phyloP scores from a whole-genome alignment of 177 flowering plant genomes.

The Vitis hybrid region DNA sequence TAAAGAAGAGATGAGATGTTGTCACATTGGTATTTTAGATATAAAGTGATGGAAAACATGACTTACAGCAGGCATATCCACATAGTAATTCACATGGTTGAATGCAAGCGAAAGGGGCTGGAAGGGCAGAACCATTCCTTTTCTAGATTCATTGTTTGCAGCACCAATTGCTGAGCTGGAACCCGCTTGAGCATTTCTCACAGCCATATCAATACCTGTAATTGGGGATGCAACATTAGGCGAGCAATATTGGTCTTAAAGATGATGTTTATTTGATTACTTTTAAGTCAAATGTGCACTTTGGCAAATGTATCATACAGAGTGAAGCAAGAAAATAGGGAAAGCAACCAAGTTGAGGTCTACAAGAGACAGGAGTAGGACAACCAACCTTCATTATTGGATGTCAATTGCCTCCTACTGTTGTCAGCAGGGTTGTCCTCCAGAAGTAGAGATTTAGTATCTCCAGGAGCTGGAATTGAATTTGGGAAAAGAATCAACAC shows the following conservation, averaged over 20 bases:
- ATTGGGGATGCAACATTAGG: not conserved
- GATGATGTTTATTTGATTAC: not conserved
- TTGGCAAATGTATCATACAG: not conserved
- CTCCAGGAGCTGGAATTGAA: constrained; percentile 25
- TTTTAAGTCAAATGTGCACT: not conserved
- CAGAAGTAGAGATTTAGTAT: too few relatives aligned
- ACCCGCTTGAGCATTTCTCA: constrained; percentile 16
- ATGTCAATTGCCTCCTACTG: constrained; percentile 6
- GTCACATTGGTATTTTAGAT: not conserved
- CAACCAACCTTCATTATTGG: constrained; percentile 11
- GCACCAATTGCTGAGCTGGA: not conserved
- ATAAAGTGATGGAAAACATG: not conserved
- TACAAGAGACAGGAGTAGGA: not conserved
- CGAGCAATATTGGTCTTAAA: not conserved
- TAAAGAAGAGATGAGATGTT: not conserved
- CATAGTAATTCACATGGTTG: constrained; percentile 46
- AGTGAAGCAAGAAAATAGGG: not conserved
- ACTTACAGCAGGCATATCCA: constrained; percentile 55
- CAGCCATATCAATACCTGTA: constrained; percentile 24
- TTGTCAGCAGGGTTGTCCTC: constrained; percentile 9
- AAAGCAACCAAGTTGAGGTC: too few relatives aligned
- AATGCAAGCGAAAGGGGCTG: constrained; percentile 49
- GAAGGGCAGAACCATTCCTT: constrained; percentile 59
- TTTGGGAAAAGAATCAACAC: not conserved
- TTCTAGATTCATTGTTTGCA: constrained; percentile 2